Base-by-base conservation (phyloP, 2,329 filamentous ascomycete genomes). In the Furcasterigmium furcatum region DNA sequence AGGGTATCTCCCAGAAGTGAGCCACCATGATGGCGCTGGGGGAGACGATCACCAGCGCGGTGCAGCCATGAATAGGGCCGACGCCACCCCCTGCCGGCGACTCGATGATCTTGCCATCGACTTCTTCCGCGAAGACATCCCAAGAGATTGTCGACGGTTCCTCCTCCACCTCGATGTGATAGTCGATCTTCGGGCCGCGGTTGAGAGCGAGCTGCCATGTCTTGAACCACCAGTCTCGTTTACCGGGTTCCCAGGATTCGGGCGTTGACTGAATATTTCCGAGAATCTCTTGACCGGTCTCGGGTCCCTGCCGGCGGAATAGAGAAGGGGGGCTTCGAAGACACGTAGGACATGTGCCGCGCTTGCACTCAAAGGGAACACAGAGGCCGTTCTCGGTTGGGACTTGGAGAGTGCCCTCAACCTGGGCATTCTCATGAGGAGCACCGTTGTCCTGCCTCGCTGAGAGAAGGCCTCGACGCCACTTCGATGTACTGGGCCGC, bases 1-100 rank as follows among this genome's bases (percentile, higher is more conserved):
- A 38, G 1, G 52, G 51, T 4, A 50, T 24, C 29, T 54, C 46
- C 52, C 51, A 54, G 12, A 54, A 18, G 22, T 53, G 52, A 9
- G 43, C 40, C 5, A 41, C 43, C 32, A 38, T 53, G 39, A 52
- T 42, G 24, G 43, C 52, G 21, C 27, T 27, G 13, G 49, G 39
- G 9, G 49, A 52, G 3, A 34, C 43, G 2, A 52, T 41, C 24
- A 53, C 13, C 20, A 54, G 21, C 10, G 43, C 42, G 5, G 27
- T 34, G 18, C 52, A 54, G 27, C 52, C 52, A 41, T 44, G 49
- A 9, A 54, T 29, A 4, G 52, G 51, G 7, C 50, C 50, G 3
- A 45, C 21, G 16, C 50, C 50, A 4, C 48, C 45, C 10, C 41
- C 41, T 5, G 14, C 30, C 9, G 41, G 29, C 19, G 21, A 14